These are phyloP conservation scores for Pseudogymnoascus sp. DNA, from an alignment of 2,329 filamentous ascomycete genomes.

Conservation along the genomic window DNA sequence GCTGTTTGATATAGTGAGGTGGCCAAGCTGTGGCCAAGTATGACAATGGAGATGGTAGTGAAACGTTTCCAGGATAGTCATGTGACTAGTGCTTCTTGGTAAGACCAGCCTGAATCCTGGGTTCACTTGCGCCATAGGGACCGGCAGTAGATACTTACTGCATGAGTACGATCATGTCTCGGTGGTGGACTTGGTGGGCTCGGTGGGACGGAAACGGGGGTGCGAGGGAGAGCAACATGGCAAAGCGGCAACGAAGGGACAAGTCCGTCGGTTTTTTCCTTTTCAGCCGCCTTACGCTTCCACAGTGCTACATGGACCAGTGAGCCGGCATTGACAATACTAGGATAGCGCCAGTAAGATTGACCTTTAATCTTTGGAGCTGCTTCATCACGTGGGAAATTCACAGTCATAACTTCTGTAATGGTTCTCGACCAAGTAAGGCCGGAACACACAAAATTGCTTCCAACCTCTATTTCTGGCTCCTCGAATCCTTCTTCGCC, in stretches of 20 bases:
- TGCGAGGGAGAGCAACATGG: conserved; percentile 3
- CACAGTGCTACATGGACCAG: background rate
- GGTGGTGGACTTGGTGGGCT: background rate
- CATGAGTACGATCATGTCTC: background rate
- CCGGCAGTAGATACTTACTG: background rate
- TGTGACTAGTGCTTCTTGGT: background rate
- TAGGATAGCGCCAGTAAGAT: background rate
- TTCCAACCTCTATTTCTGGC: background rate
- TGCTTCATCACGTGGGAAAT: background rate
- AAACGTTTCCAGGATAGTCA: conserved; percentile 7
- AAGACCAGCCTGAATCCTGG: background rate
- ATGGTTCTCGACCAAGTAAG: background rate
- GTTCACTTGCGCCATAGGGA: background rate
- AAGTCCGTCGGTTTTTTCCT: background rate
- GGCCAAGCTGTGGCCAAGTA: background rate
- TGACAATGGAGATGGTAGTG: background rate
- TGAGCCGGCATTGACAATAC: background rate
- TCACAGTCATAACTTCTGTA: background rate
- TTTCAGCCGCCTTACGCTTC: background rate
- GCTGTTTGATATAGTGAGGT: background rate
- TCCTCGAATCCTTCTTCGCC: background rate
- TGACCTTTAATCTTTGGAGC: background rate
- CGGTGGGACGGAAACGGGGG: conserved; percentile 1
- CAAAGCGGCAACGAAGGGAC: conserved; percentile 4
- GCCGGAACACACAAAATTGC: background rate